Conservation (phyloP, 2,329 filamentous ascomycete species). For the Alternaria ventricosa region DNA sequence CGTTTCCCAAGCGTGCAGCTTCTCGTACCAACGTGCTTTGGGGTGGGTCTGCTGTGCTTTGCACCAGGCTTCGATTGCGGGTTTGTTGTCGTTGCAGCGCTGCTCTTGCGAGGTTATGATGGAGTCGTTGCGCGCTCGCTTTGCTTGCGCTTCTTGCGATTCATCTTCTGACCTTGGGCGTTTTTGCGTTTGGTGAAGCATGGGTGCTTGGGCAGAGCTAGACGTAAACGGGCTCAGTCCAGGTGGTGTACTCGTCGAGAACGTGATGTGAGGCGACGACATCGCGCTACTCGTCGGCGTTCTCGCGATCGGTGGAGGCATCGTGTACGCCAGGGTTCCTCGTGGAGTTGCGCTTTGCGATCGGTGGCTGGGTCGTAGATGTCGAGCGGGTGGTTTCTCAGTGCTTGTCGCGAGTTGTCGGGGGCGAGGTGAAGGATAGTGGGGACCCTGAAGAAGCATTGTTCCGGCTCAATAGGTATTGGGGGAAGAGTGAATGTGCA, state of each 20-base stretch:
- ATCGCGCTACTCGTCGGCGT: background rate
- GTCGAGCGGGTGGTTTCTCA: background rate
- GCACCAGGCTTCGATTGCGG: background rate
- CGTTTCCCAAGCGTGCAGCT: background rate
- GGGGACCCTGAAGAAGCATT: fast-evolving
- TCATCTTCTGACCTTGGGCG: background rate
- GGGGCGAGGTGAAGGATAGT: background rate
- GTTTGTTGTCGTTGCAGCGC: background rate
- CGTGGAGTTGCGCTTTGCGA: background rate
- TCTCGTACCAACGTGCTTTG: background rate
- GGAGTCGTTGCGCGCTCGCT: background rate
- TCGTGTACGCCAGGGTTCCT: background rate
- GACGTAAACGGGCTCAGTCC: background rate
- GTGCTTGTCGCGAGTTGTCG: background rate
- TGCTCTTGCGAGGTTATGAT: background rate
- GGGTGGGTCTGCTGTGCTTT: background rate
- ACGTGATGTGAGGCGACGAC: background rate
- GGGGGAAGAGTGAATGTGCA: no score
- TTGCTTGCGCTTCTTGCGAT: background rate
- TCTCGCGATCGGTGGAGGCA: background rate
- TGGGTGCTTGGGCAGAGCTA: background rate
- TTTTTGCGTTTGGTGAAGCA: background rate
- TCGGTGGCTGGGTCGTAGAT: background rate
- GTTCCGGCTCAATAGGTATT: background rate
- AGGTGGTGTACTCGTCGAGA: background rate